A percentile compares a stretch with the other conserved stretches of the same genome.
phyloP scores from a whole-genome alignment of 2,329 filamentous ascomycete genomes.

The Ascochyta fabae region DNA sequence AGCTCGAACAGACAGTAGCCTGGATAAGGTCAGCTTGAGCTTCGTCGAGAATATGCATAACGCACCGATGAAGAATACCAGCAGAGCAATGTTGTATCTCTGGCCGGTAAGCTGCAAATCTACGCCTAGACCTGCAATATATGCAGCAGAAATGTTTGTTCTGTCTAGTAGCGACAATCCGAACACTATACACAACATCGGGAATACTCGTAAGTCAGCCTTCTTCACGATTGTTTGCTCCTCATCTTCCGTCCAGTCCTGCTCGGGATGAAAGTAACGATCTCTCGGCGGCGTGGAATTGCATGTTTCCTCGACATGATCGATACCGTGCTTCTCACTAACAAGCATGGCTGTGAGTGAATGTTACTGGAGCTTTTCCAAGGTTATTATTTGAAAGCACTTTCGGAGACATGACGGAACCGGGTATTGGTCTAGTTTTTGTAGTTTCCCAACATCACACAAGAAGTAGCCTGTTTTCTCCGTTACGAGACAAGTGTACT shows the following conservation, averaged over 20 bases:
- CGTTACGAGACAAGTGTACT: not conserved
- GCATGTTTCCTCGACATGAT: conserved; percentile 22
- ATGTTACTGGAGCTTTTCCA: not conserved
- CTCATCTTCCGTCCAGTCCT: conserved; percentile 42
- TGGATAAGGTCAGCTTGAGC: not conserved
- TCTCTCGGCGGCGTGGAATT: not conserved
- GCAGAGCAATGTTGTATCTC: conserved; percentile 40
- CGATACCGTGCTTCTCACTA: conserved; percentile 20
- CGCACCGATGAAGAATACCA: conserved; percentile 40
- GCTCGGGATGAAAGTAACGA: conserved; percentile 14
- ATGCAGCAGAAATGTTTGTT: conserved; percentile 33
- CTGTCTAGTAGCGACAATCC: conserved; percentile 35
- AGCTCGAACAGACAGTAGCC: conserved; percentile 43
- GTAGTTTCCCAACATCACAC: not conserved
- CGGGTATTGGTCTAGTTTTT: not conserved
- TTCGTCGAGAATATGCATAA: no score
- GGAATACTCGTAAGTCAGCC: conserved; percentile 41
- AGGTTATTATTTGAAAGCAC: not conserved
- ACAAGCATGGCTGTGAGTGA: conserved; percentile 1
- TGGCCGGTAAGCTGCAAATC: conserved; percentile 24
- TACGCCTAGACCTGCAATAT: conserved; percentile 27
- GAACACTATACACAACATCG: conserved; percentile 45
- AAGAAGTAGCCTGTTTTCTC: conserved; percentile 1
- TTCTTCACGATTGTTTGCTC: conserved; percentile 39
- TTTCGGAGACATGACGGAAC: not conserved